These are phyloP conservation scores for Akanthomyces lecanii DNA, from an alignment of 2,329 filamentous ascomycete genomes.

Conservation along the genomic window DNA sequence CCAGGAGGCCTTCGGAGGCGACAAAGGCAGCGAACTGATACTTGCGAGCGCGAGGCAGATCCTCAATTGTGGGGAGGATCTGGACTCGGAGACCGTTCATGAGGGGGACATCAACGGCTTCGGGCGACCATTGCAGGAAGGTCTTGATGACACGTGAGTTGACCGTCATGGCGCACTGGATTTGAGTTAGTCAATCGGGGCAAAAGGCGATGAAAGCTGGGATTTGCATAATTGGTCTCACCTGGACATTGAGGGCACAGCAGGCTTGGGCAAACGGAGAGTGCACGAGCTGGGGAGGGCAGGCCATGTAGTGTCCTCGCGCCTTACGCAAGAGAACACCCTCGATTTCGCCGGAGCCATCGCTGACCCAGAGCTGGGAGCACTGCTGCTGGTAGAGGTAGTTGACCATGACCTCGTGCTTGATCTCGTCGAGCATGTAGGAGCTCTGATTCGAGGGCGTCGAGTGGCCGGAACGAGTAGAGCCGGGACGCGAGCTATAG, in stretches of 20 bases:
- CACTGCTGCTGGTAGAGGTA: conserved; percentile 79
- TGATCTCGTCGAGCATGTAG: conserved; percentile 64
- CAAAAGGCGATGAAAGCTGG: neutral
- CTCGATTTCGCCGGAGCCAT: conserved; percentile 63
- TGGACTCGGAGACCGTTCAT: conserved; percentile 74
- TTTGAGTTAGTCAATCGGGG: neutral
- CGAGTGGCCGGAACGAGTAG: conserved; percentile 43
- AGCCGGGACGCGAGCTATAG: conserved; percentile 49
- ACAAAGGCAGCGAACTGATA: conserved; percentile 80
- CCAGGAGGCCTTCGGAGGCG: conserved; percentile 62
- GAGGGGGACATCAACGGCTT: conserved; percentile 69
- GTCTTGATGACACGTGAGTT: conserved; percentile 77
- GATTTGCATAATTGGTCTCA: conserved; percentile 32
- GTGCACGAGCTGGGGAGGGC: conserved; percentile 59
- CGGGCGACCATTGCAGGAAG: conserved; percentile 67
- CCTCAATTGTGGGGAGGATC: conserved; percentile 67
- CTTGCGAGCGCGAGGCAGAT: conserved; percentile 67
- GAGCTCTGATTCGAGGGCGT: conserved; percentile 43
- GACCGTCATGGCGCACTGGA: conserved; percentile 73
- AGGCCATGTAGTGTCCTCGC: conserved; percentile 67
- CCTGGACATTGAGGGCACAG: conserved; percentile 66
- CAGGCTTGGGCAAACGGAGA: conserved; percentile 63
- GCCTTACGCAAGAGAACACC: conserved; percentile 68
- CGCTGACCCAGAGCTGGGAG: conserved; percentile 67
- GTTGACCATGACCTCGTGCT: conserved; percentile 79